phyloP scores from a whole-genome alignment of 2,329 filamentous ascomycete genomes.

The Keithomyces neogunnii region DNA sequence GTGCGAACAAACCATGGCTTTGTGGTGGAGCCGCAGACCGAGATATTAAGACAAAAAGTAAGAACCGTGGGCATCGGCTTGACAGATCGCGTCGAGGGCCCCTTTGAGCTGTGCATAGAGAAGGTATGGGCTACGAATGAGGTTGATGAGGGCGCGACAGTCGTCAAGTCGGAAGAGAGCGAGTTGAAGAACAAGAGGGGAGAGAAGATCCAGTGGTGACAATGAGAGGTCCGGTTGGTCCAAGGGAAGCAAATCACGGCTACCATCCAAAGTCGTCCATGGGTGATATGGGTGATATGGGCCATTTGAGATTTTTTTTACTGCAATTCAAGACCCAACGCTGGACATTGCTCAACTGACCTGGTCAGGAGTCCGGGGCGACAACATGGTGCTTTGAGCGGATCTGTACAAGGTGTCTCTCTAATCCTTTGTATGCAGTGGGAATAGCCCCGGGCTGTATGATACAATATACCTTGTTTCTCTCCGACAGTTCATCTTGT shows the following conservation, averaged over 20 bases:
- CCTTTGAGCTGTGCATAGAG: conserved; percentile 80
- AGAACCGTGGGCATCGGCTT: conserved; percentile 78
- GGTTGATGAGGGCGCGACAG: conserved; percentile 14
- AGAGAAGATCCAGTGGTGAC: conserved; percentile 28
- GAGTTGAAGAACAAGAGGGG: conserved; percentile 29
- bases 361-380: neutral
- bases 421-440: neutral
- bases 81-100: conserved; percentile 81
- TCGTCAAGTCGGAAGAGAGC: conserved; percentile 14
- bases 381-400: neutral
- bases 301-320: no score
- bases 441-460: neutral
- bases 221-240: neutral
- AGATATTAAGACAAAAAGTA: conserved; percentile 80
- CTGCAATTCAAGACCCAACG: no score
- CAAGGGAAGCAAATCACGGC: no score
- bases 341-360: neutral
- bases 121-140: conserved; percentile 84
- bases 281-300: no score
- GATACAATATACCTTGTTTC: neutral
- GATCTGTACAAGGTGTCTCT: neutral
- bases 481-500: neutral
- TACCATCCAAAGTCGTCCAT: no score
- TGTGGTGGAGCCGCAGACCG: conserved; percentile 86
- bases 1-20: conserved; percentile 90